phyloP scores from a whole-genome alignment of 495 filamentous ascomycete species.

The Penicillium nucicola region DNA sequence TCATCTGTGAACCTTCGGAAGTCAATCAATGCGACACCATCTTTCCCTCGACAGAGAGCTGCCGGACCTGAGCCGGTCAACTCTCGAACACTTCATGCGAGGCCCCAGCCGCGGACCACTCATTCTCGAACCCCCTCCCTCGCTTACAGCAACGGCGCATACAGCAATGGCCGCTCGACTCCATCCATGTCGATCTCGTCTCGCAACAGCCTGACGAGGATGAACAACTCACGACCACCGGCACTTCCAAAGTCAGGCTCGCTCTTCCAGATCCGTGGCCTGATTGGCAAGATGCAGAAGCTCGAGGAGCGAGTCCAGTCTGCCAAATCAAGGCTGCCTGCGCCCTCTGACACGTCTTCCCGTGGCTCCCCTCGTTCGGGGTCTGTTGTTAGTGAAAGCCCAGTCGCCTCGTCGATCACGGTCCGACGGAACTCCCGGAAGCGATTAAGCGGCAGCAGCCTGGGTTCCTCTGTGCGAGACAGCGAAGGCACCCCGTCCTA shows the following conservation, averaged over 20 bases:
- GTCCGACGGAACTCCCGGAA: constrained; percentile 71
- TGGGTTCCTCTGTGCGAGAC: constrained; percentile 51
- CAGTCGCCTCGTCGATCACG: constrained; percentile 72
- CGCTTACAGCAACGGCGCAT: constrained; percentile 38
- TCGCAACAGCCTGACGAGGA: constrained; percentile 35
- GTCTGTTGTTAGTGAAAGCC: constrained; percentile 48
- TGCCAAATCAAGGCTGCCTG: constrained; percentile 88
- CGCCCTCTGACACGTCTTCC: constrained; percentile 75
- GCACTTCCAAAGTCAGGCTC: constrained; percentile 76
- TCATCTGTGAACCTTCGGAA: constrained; percentile 43
- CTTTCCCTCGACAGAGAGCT: constrained; percentile 37
- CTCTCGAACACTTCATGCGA: constrained; percentile 39
- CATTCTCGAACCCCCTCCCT: constrained; percentile 55
- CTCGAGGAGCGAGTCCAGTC: constrained; percentile 91
- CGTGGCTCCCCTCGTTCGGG: constrained; percentile 67
- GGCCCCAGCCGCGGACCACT: constrained; percentile 33
- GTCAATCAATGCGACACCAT: constrained; percentile 44
- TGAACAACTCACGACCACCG: constrained; percentile 25
- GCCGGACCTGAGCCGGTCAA: constrained; percentile 33
- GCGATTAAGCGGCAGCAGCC: constrained; percentile 58
- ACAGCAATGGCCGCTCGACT: constrained; percentile 39
- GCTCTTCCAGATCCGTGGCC: constrained; percentile 83
- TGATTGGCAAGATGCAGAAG: constrained; percentile 95
- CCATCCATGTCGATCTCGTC: constrained; percentile 37
- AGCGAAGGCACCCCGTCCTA: constrained; percentile 46